These are phyloP conservation scores for Paramecium primaurelia DNA, from an alignment of 73 alveolate genomes.

Conservation along the genomic window DNA sequence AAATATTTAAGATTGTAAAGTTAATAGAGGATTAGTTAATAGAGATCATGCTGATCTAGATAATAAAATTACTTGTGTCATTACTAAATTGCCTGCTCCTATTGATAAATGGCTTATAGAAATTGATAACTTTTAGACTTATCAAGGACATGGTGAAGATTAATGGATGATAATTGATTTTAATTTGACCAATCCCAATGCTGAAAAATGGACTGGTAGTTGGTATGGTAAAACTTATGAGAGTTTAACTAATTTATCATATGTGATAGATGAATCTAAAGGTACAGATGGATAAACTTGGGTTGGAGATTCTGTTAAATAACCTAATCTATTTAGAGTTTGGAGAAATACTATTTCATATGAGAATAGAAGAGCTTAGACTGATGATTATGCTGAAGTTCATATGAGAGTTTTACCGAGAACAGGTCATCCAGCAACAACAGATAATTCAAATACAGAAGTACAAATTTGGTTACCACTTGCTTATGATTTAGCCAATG, in stretches of 20 bases:
- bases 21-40: slow-evolving; percentile 48
- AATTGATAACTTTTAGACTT: slow-evolving; percentile 13
- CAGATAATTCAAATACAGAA: slow-evolving; percentile 26
- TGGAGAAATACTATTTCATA: slow-evolving; percentile 42
- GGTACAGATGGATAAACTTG: slow-evolving; percentile 46
- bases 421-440: slow-evolving; percentile 45
- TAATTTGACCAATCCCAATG: background rate
- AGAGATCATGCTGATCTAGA: slow-evolving; percentile 27
- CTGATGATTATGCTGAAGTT: slow-evolving; percentile 55
- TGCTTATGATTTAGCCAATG: slow-evolving; percentile 59
- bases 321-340: slow-evolving; percentile 58
- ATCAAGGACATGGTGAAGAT: slow-evolving; percentile 19
- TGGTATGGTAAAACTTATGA: slow-evolving; percentile 50
- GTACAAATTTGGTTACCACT: slow-evolving; percentile 49
- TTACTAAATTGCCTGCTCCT: background rate
- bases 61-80: slow-evolving; percentile 9
- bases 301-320: slow-evolving; percentile 45
- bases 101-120: slow-evolving; percentile 46
- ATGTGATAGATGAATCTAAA: background rate
- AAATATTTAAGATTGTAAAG: slow-evolving; percentile 40
- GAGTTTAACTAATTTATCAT: background rate
- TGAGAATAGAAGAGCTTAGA: slow-evolving; percentile 56
- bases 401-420: slow-evolving; percentile 58
- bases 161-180: slow-evolving; percentile 39
- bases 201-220: slow-evolving; percentile 46